Evolutionary conservation across 1,284 basidiomycete genomes (phyloP), one percentile per base, ranked within the genome.

Genomic region (Pseudozyma sp.): DNA sequence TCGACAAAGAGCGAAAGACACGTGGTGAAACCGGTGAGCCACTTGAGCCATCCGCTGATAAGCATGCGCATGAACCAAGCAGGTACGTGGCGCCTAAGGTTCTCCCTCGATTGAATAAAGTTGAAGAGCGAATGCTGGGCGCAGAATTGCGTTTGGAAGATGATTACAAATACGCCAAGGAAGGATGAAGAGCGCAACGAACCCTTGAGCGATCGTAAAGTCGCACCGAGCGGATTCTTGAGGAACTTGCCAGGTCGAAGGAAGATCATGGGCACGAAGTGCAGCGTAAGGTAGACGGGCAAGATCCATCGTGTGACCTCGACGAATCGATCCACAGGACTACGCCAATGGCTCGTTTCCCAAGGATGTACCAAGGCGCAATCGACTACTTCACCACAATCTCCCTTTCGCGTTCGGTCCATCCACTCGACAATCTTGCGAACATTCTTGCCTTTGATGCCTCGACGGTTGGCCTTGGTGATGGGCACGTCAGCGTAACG

Each of bases 101-200:
- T 58, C 66, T 65, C 61, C 38, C 61, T 65, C 10, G 57, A 50
- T 36, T 69, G 72, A n/a, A 86, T 65, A 9, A 52, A 56, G 18
- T 80, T 70, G 80, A 91, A 88, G 3, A 90, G 73, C 58, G 90
- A 87, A 77, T 91, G 88, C 76, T 92, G 91, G 51, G 89, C 86
- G 85, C 95, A 98, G 85, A 92, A 92, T 55, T 90, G 87, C 2
- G 88, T 92, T 92, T 98, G 94, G 85, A 92, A 96, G 67, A 94
- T 91, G 45, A 91, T 86, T 44, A 98, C 91, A 77, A 96, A 96
- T 6, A 90, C 87, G 2, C 92, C 93, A 25, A 98, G 86, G 88
- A 98, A 99, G 0, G 94, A 91, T 1, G 92, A 93, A 77, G 93
- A 95, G 53, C 95, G 88, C 66, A 91, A 85, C 11, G 94, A 94